These are phyloP conservation scores for Apostasia shenzhenica DNA, from an alignment of 106 monocot species.

Conservation along the genomic window DNA sequence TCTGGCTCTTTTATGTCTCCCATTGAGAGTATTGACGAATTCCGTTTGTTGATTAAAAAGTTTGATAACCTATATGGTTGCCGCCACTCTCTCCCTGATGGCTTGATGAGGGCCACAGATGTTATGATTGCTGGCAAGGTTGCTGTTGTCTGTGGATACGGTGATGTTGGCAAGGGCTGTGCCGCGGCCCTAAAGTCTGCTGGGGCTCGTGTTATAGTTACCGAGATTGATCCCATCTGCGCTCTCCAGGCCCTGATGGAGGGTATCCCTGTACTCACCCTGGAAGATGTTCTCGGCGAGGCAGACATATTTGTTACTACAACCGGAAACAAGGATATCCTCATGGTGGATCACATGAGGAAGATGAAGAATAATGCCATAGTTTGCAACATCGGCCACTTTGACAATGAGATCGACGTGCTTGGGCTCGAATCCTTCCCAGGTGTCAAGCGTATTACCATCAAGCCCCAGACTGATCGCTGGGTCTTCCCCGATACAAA, in stretches of 20 bases:
- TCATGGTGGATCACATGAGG: slow-evolving; percentile 45
- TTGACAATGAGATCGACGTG: slow-evolving; percentile 46
- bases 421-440: slow-evolving; percentile 23
- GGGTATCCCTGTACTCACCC: slow-evolving; percentile 13
- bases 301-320: slow-evolving; percentile 33
- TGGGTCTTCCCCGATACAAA: slow-evolving; percentile 45
- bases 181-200: slow-evolving; percentile 11
- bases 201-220: slow-evolving; percentile 16
- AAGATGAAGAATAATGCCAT: slow-evolving; percentile 58
- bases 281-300: slow-evolving; percentile 26
- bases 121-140: slow-evolving; percentile 23
- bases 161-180: slow-evolving; percentile 21
- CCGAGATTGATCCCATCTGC: slow-evolving; percentile 24
- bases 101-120: slow-evolving; percentile 14
- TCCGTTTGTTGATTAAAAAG: neutral
- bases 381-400: slow-evolving; percentile 45
- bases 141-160: slow-evolving; percentile 11
- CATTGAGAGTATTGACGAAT: no score
- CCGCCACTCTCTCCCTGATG: slow-evolving; percentile 16
- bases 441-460: slow-evolving; percentile 27
- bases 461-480: slow-evolving; percentile 40
- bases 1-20: no score
- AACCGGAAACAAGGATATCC: slow-evolving; percentile 43
- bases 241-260: slow-evolving; percentile 17
- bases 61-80: slow-evolving; percentile 25